Conservation (phyloP, 306 rosid genomes). For the Alnus rubra region DNA sequence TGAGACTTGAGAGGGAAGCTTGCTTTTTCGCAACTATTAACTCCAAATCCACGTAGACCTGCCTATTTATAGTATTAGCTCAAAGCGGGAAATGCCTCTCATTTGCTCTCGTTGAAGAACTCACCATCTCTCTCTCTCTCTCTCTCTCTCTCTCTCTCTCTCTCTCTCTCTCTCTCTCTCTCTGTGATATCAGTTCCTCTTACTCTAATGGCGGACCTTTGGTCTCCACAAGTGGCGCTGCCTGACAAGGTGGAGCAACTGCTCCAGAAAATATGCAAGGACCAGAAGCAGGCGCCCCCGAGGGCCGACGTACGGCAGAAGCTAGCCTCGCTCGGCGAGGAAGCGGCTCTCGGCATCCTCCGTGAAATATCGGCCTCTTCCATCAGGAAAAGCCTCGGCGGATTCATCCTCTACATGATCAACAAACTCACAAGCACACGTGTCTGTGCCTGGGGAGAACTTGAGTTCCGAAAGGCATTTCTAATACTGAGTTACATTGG, state of each 20-base stretch:
- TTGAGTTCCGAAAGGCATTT: constrained; percentile 72
- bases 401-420: constrained; percentile 21
- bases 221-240: constrained; percentile 21
- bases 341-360: constrained; percentile 29
- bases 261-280: constrained; percentile 16
- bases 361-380: not conserved
- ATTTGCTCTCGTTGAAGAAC: not conserved
- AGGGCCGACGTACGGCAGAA: not conserved
- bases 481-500: constrained; percentile 61
- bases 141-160: too few relatives aligned
- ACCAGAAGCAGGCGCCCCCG: constrained; percentile 16
- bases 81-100: not conserved
- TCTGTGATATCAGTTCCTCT: too few relatives aligned
- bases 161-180: too few relatives aligned
- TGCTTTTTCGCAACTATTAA: too few relatives aligned
- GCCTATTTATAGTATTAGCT: too few relatives aligned
- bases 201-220: constrained; percentile 4
- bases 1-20: too few relatives aligned
- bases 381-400: constrained; percentile 8
- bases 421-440: too few relatives aligned
- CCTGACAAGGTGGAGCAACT: constrained; percentile 26
- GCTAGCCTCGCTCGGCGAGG: constrained; percentile 28
- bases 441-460: constrained; percentile 78
- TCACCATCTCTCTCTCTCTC: too few relatives aligned
- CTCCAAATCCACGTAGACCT: too few relatives aligned